These are phyloP conservation scores for Astrothelium subdiscretum DNA, from an alignment of 495 filamentous ascomycete species.

Conservation along the genomic window DNA sequence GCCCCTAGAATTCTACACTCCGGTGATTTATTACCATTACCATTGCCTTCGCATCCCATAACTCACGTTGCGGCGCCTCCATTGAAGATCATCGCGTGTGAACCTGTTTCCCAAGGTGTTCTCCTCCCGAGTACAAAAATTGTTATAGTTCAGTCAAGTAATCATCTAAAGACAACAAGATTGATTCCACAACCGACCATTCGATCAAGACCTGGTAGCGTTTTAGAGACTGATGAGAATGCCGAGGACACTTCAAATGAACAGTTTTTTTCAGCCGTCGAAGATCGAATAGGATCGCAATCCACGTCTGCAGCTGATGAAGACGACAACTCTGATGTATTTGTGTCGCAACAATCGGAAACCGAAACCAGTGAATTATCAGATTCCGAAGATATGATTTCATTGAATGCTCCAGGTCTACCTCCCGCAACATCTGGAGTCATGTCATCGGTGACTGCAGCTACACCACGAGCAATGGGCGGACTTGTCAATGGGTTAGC, in stretches of 20 bases:
- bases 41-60: constrained; percentile 74
- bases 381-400: constrained; percentile 44
- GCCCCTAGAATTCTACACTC: constrained; percentile 65
- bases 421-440: constrained; percentile 53
- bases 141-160: constrained; percentile 48
- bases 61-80: constrained; percentile 77
- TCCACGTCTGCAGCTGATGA: constrained; percentile 43
- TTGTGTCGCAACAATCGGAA: constrained; percentile 25
- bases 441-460: constrained; percentile 58
- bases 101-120: constrained; percentile 75
- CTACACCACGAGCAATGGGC: constrained; percentile 58
- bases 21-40: constrained; percentile 73
- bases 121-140: constrained; percentile 57
- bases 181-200: constrained; percentile 30
- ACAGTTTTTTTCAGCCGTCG: constrained; percentile 77
- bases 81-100: constrained; percentile 50
- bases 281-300: constrained; percentile 54
- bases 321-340: constrained; percentile 27
- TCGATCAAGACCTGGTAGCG: constrained; percentile 42
- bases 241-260: constrained; percentile 73
- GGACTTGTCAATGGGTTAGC: constrained; percentile 53
- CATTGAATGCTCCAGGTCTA: constrained; percentile 65
- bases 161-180: constrained; percentile 27
- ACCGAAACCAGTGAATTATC: constrained; percentile 29
- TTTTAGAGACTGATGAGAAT: constrained; percentile 60